Percentiles rank a stretch among this genome's conserved stretches.
These are phyloP conservation scores for Isochrysis galbana DNA, from an alignment of 78 protist species.

Conservation along the genomic window DNA sequence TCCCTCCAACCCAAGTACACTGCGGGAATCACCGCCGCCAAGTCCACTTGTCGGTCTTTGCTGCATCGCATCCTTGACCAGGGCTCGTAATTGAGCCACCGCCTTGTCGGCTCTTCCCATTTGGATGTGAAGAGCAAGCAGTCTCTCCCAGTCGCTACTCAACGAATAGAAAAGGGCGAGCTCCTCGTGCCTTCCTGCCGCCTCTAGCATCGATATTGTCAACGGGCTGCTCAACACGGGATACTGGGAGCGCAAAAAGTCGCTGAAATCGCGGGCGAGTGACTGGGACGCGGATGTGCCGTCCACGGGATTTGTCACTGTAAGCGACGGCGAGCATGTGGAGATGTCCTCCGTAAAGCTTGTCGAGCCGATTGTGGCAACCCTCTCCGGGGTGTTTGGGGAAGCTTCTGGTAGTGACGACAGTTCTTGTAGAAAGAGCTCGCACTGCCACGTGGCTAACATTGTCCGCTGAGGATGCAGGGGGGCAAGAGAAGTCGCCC, in stretches of 20 bases:
- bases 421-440: too few relatives aligned
- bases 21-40: not conserved
- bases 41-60: not conserved
- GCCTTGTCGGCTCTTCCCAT: not conserved
- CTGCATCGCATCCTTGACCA: too few relatives aligned
- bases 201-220: not conserved
- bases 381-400: too few relatives aligned
- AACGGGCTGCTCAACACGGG: not conserved
- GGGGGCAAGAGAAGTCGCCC: too few relatives aligned
- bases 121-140: not conserved
- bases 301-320: too few relatives aligned
- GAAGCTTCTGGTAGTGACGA: too few relatives aligned
- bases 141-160: not conserved
- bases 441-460: not conserved
- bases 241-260: not conserved
- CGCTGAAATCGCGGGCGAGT: not conserved
- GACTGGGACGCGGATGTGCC: too few relatives aligned
- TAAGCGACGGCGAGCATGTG: not conserved
- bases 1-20: not conserved
- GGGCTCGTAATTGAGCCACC: not conserved
- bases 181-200: not conserved
- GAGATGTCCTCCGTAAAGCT: not conserved
- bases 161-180: not conserved
- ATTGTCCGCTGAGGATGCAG: not conserved
- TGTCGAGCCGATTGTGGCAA: not conserved